Evolutionary conservation across 192 early-diverging fungal species (phyloP), one percentile per base, ranked within the genome.

Genomic region (Linnemannia elongata): DNA sequence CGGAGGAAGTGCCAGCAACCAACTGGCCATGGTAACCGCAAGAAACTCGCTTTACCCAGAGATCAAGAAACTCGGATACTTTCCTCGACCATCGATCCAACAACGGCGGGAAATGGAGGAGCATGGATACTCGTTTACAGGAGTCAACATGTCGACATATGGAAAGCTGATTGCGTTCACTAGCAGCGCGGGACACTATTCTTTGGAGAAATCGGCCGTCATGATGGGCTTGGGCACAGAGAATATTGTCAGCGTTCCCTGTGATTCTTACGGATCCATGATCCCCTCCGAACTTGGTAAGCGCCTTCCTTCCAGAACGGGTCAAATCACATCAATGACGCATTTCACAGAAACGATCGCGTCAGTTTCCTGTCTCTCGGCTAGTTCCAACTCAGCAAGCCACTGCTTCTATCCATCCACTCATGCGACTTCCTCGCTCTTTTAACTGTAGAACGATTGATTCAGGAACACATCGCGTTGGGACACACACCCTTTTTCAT

Each of bases 401-500:
- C 3, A 30, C n/a, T 66, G 0, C 35, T 22, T 70, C 54, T 60
- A 20, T 47, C 27, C 33, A 41, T n/a, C 55, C 22, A 24, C 71
- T 33, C 10, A 30, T 38, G 55, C n/a, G 49, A 35, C 15, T 77
- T n/a, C 24, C 45, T 63, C 30, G 44, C 4, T 36, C 30, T 57
- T 57, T 66, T 12, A 35, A 20, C 68, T 30, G 44, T 89, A 91
- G 92, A 90, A 45, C 80, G 78, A 2, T 41, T 92, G 54, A 88
- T 96, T 22, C 80, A 83, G 24, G 70, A 75, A 15, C 85, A 89
- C 0, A 60, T 91, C 6, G 85, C 76, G 10, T 24, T 76, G 1
- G 94, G 91, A 24, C 91, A 91, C 12, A 88, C 88, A 17, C 96
- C 96, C 22, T 96, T 96, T 74, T 96, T 96, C 79, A 93, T 97